Evolutionary conservation across 2,329 filamentous ascomycete genomes (phyloP), one percentile per base, ranked within the genome.

Genomic region (Exophiala mesophila): DNA sequence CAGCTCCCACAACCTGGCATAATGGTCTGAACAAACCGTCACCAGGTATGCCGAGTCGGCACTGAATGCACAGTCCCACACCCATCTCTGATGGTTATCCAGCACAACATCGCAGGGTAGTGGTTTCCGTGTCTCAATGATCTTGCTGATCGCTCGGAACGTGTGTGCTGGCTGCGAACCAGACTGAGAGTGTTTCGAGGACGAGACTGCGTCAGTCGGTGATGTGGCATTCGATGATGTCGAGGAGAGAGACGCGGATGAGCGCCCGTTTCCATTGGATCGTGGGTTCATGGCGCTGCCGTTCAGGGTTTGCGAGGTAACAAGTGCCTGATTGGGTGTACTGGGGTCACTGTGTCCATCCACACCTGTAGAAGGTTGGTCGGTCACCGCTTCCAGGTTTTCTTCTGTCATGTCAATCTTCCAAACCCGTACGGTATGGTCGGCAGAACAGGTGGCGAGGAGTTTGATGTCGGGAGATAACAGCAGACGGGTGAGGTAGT

Each of bases 341-440:
- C 30, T 41, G 28, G 31, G 18, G 26, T 33, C 30, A 16, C 30
- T 31, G 10, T 26, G 23, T 26, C 7, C 23, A 12, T 6, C 6
- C 6, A 6, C 12, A 12, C 12, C 12, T 6, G 12, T 26, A 7
- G 23, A 26, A 7, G 23, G 19, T 29, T 31, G 26, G 37, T 49
- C 47, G 6, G 48, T 38, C 19, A 56, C 33, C 12, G 32, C 44
- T 35, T 56, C 52, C 56, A 64, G 33, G 57, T 52, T 53, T 69
- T 70, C 53, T 31, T 69, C 67, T 18, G 80, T 76, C n/a, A 82
- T 74, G 59, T 94, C 85, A 33, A 96, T 84, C 57, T 88, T 86
- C 92, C 92, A 98, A 56, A 98, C 96, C 64, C 94, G 90, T 49
- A 89, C 88, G 0, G 90, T 86, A 67, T 96, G 89, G 66, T 96